Evolutionary conservation across 176 grass and related monocot species (phyloP), one percentile per base, ranked within the genome.

Genomic region (Ananas comosus): DNA sequence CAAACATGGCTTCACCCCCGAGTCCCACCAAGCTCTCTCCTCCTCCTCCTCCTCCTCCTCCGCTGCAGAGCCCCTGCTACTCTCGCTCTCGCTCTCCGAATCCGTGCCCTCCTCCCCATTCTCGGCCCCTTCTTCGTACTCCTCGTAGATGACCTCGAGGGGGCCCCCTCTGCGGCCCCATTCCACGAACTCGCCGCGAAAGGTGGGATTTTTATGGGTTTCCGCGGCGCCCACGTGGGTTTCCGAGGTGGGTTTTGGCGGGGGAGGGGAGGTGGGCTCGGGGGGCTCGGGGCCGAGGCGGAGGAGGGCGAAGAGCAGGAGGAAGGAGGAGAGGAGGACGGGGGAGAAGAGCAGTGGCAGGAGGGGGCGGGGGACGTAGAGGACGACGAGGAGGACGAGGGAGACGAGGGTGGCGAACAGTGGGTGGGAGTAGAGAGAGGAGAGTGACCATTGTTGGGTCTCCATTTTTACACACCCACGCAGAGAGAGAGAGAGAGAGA

Each of bases 141-240:
- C 89, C 74, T 92, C 89, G 82, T 85, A 86, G 80, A 92, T 92
- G n/a, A 88, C 85, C 80, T 92, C 89, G 56, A 92, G 74, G 3
- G 80, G 73, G 5, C 80, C 76, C 51, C 89, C 78, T 5, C 85
- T 80, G 19, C 63, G 63, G 50, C 65, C 69, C 82, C 82, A 88
- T 48, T 80, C 87, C 51, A 77, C 64, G 82, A 87, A 88, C 53
- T 78, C 75, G 11, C 76, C 71, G 64, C 63, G 77, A 74, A 79
- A 52, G 66, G 54, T 74, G 52, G 23, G 53, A 53, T 50, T 61
- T 68, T 16, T 61, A 4, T 12, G 73, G 83, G 42, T 64, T 7
- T 12, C 51, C 13, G 11, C 2, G 48, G 47, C 13, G 13, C 27
- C 74, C 12, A 25, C 49, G 3, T 21, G 13, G 58, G 14, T 69